A percentile compares a stretch with the other conserved stretches of the same genome.
phyloP scores from a whole-genome alignment of 2,329 filamentous ascomycete genomes.

The Colletotrichum horii region DNA sequence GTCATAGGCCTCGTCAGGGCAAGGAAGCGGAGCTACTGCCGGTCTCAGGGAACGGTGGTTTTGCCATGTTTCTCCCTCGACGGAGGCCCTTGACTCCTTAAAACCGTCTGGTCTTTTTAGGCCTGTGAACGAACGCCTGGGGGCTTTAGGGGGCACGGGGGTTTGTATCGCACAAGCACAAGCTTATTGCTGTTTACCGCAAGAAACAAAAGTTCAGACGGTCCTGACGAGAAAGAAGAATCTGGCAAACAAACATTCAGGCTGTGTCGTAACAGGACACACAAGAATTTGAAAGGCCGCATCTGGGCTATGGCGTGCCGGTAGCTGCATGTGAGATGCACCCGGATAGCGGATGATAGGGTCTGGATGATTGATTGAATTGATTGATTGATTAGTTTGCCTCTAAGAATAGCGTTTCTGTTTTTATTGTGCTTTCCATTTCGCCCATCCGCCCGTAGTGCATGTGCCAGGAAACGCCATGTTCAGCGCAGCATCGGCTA shows the following conservation, averaged over 20 bases:
- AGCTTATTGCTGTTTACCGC: not conserved
- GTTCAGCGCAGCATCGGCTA: not conserved
- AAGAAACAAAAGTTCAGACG: not conserved
- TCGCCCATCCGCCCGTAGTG: not conserved
- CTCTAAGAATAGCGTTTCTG: not conserved
- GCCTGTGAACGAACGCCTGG: not conserved
- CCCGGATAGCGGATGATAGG: not conserved
- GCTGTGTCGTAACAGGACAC: not conserved
- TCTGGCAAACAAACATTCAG: not conserved
- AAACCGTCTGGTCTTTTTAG: not conserved
- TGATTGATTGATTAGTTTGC: not conserved
- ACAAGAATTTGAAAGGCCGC: not conserved
- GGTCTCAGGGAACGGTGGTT: not conserved
- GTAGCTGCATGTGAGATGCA: not conserved
- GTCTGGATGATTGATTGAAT: not conserved
- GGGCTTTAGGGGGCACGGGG: not conserved
- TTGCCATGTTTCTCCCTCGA: not conserved
- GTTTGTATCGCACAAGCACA: not conserved
- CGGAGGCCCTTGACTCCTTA: not conserved
- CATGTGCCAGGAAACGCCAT: not conserved
- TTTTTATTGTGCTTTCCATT: not conserved
- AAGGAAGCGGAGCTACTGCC: not conserved
- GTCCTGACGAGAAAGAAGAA: not conserved
- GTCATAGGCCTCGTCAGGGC: constrained; percentile 20
- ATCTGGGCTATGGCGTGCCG: not conserved